Evolutionary conservation across 208 protist genomes (phyloP).

Genomic region (Willaertia magna): DNA sequence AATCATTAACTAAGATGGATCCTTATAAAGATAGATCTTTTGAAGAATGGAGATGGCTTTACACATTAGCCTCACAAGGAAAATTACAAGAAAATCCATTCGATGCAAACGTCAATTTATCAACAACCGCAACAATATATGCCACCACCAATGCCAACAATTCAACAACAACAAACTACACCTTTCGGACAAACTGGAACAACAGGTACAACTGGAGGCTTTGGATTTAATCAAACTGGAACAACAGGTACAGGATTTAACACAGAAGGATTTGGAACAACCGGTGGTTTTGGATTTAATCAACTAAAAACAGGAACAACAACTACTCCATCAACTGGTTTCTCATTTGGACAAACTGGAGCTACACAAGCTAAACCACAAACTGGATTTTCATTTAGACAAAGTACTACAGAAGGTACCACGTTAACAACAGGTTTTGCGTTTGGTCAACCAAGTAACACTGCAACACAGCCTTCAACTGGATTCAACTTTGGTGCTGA

Average conservation of each 20-base stretch:
- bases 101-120: background rate
- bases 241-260: no score
- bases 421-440: background rate
- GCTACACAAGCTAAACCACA: background rate
- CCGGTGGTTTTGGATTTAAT: background rate
- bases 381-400: background rate
- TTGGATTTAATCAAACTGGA: background rate
- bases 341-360: background rate
- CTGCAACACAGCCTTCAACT: background rate
- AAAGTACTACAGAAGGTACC: background rate
- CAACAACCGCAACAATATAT: background rate
- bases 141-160: no score
- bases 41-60: constrained; percentile 1
- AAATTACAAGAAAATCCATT: background rate
- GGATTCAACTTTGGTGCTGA: background rate
- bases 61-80: background rate
- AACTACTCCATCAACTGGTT: background rate
- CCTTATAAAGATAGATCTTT: background rate
- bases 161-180: no score
- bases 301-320: background rate
- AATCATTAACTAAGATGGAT: background rate
- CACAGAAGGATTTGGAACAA: no score
- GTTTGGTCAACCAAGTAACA: background rate
- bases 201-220: no score
- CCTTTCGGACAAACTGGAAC: no score